A percentile compares a stretch with the other conserved stretches of the same genome.
These are phyloP conservation scores for Botrytis paeoniae DNA, from an alignment of 2,329 filamentous ascomycete species.

Conservation along the genomic window DNA sequence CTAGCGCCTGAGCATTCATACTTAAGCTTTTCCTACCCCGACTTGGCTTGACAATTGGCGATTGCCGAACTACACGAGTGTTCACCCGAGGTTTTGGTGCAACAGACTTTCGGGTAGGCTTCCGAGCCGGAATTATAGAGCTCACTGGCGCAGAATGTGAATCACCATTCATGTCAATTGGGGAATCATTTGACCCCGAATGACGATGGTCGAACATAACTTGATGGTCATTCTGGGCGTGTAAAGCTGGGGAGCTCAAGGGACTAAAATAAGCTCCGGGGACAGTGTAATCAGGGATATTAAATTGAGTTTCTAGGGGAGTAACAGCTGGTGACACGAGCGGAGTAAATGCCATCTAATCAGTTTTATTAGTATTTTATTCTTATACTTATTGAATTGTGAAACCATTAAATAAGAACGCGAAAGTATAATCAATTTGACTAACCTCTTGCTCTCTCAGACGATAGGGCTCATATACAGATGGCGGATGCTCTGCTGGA, in stretches of 20 bases:
- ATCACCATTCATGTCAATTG: constrained; percentile 36
- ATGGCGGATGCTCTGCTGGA: constrained; percentile 50
- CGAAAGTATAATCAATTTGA: constrained; percentile 22
- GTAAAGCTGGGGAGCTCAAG: constrained; percentile 74
- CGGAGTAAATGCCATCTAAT: constrained; percentile 72
- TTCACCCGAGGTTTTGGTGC: constrained; percentile 29
- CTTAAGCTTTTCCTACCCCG: constrained; percentile 45
- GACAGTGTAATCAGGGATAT: constrained; percentile 51
- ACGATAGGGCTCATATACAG: constrained; percentile 59
- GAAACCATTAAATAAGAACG: background rate
- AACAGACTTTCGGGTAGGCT: constrained; percentile 29
- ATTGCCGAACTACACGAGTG: constrained; percentile 39
- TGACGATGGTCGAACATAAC: constrained; percentile 40
- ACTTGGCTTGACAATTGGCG: constrained; percentile 41
- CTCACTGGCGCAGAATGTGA: constrained; percentile 32
- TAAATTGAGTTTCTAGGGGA: constrained; percentile 69
- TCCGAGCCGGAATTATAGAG: constrained; percentile 27
- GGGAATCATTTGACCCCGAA: constrained; percentile 39
- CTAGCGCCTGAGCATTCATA: constrained; percentile 44
- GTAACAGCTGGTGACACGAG: constrained; percentile 82
- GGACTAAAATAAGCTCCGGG: constrained; percentile 78
- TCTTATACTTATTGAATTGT: background rate
- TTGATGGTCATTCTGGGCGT: constrained; percentile 61
- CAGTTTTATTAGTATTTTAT: constrained; percentile 2
- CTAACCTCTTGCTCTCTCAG: constrained; percentile 67